Base-by-base conservation (phyloP, 768 basidiomycete genomes). In the Rhizopogon vulgaris region DNA sequence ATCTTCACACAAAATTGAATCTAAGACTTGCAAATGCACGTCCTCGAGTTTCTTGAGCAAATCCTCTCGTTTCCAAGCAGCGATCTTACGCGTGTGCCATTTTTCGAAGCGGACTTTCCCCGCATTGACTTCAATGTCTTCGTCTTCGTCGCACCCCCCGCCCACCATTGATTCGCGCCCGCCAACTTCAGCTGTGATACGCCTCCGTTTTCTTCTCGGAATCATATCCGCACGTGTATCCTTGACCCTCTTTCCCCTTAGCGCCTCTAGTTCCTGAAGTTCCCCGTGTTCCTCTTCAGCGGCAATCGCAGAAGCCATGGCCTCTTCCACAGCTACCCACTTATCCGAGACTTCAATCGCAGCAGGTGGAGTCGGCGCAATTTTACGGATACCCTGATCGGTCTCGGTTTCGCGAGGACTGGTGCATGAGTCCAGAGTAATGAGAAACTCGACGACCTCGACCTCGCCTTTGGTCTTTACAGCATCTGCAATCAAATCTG, bases 401-500 rank as follows among this genome's bases (percentile, higher is more conserved):
- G 49, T 54, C 49, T 18, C 52, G 34, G 30, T 37, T 8, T 51
- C 51, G 39, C 24, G 15, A 49, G 54, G 48, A 28, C 57, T 50
- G 41, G 71, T 58, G 17, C 70, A 75, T 1, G 65, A 56, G 18
- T 78, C 75, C 36, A 92, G 71, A 15, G 72, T 56, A 32, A 80
- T 73, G 55, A 93, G 66, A 60, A 90, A 92, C 25, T 75, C 66
- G 54, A 78, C 80, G 17, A 93, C 84, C 53, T 93, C 87, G 46
- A 78, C 67, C 8, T 78, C 72, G 12, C 73, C 79, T 69, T 86
- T 90, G 18, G 84, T 82, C 53, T 73, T 73, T n/a, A 92, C 70
- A 45, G 77, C 77, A 5, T 70, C 73, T 0, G 88, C 82, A 46
- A 94, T 85, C 42, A 92, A 75, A 65, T 93, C 91, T 0, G 89